These are phyloP conservation scores for Heterobasidion annosum DNA, from an alignment of 1,284 basidiomycete species.

Conservation along the genomic window DNA sequence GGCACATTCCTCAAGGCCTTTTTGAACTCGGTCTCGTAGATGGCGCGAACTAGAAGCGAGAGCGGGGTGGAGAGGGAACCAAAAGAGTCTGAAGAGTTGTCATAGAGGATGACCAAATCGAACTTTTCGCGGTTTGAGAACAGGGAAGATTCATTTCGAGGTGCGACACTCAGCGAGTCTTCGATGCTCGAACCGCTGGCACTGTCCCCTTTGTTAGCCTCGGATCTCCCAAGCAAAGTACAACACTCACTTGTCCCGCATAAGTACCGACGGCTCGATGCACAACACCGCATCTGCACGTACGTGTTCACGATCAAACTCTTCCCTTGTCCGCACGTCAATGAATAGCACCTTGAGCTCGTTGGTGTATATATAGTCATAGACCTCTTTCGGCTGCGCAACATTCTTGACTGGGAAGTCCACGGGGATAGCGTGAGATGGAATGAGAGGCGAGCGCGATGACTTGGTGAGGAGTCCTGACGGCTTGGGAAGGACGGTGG, in stretches of 20 bases:
- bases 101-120: conserved; percentile 88
- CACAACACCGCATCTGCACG: conserved; percentile 68
- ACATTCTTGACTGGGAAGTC: conserved; percentile 47
- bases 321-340: conserved; percentile 74
- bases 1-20: conserved; percentile 75
- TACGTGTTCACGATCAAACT: conserved; percentile 73
- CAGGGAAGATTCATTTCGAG: conserved; percentile 58
- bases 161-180: conserved; percentile 65
- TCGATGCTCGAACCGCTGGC: conserved; percentile 66
- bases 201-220: conserved; percentile 26
- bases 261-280: conserved; percentile 76
- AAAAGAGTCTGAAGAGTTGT: conserved; percentile 59
- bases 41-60: conserved; percentile 54
- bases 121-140: conserved; percentile 82
- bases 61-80: conserved; percentile 35
- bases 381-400: conserved; percentile 53
- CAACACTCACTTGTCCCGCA: conserved; percentile 53
- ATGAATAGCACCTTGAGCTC: conserved; percentile 68
- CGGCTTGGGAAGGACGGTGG: conserved; percentile 33
- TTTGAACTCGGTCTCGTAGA: conserved; percentile 66
- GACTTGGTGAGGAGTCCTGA: conserved; percentile 5
- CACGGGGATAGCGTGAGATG: conserved; percentile 21
- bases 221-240: not conserved
- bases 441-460: conserved; percentile 16
- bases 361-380: conserved; percentile 44